phyloP scores from a whole-genome alignment of 441 rosid genomes.

The Theobroma grandiflorum region DNA sequence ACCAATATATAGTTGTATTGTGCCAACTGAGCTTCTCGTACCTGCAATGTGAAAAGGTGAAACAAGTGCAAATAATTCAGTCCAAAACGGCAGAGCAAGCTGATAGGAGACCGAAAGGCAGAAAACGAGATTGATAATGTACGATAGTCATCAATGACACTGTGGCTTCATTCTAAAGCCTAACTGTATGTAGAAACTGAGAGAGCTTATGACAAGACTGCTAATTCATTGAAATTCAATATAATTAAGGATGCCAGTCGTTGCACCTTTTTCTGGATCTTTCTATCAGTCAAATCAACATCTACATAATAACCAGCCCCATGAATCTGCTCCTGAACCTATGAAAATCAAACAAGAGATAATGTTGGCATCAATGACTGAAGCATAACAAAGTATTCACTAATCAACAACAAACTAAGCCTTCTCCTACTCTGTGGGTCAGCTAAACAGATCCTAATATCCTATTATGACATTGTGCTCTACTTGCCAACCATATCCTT shows the following conservation, averaged over 20 bases:
- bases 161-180: neutral
- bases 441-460: neutral
- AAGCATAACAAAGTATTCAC: neutral
- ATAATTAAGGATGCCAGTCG: neutral
- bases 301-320: slow-evolving; percentile 86
- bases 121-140: neutral
- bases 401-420: neutral
- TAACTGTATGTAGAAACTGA: neutral
- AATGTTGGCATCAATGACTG: neutral
- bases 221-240: neutral
- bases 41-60: slow-evolving; percentile 46
- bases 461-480: neutral
- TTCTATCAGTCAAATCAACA: slow-evolving; percentile 80
- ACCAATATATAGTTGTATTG: slow-evolving; percentile 94
- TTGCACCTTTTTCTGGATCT: slow-evolving; percentile 92
- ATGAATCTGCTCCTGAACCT: slow-evolving; percentile 76
- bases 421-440: no score
- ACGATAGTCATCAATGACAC: neutral
- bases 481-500: neutral
- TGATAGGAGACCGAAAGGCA: neutral
- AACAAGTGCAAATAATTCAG: neutral
- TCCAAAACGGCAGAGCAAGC: neutral
- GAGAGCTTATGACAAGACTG: neutral
- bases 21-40: slow-evolving; percentile 96
- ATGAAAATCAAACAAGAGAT: slow-evolving; percentile 27